phyloP scores from a whole-genome alignment of 345 rosid genomes.

The Sisymbrium altissimum region DNA sequence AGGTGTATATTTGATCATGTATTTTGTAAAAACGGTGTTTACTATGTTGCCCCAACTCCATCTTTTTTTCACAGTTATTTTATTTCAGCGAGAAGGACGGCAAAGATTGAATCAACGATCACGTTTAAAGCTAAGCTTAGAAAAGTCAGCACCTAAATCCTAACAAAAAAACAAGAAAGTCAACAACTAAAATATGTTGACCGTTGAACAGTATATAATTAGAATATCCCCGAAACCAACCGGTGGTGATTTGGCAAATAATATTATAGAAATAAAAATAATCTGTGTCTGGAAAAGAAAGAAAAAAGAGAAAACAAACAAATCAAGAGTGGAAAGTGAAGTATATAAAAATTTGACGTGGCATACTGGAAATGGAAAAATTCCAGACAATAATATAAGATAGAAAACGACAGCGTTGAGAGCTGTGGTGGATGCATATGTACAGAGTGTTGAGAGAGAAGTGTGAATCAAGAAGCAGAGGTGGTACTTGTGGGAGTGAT shows the following conservation, averaged over 20 bases:
- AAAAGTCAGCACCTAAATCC: slow-evolving; percentile 25
- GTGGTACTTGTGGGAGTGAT: slow-evolving; percentile 45
- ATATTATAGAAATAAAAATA: not conserved
- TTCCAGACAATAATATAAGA: slow-evolving; percentile 12
- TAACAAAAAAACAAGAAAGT: not conserved
- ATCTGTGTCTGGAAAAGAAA: not conserved
- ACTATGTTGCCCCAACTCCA: not conserved
- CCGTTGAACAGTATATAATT: slow-evolving; percentile 2
- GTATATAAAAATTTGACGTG: slow-evolving; percentile 6
- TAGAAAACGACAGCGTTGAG: slow-evolving; percentile 18
- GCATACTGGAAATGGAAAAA: slow-evolving; percentile 21
- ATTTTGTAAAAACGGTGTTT: no score
- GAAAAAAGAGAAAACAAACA: not conserved
- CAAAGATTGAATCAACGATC: not conserved
- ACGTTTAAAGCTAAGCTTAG: not conserved
- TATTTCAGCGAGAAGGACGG: slow-evolving; percentile 9
- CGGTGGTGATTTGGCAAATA: not conserved
- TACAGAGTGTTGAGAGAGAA: not conserved
- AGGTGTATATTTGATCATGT: no score
- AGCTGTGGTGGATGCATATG: slow-evolving; percentile 7
- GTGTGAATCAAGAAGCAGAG: slow-evolving; percentile 6
- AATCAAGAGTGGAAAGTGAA: slow-evolving; percentile 11
- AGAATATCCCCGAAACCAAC: not conserved
- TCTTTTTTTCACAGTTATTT: not conserved
- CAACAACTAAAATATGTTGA: slow-evolving; percentile 17